These are phyloP conservation scores for Porphyrellus cyaneotinctus DNA, from an alignment of 768 basidiomycete genomes.

Conservation along the genomic window DNA sequence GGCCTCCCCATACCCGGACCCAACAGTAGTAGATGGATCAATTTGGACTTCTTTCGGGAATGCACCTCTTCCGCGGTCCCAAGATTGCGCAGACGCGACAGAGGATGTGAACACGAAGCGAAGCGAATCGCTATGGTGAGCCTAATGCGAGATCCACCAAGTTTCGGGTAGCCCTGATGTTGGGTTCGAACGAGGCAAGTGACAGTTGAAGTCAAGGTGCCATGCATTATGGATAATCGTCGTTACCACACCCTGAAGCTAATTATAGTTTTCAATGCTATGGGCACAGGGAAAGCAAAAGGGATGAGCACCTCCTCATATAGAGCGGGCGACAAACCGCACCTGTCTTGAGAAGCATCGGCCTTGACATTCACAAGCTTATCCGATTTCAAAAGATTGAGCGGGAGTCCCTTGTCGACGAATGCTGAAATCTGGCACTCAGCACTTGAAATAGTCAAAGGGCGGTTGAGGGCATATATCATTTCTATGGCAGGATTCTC, in stretches of 20 bases:
- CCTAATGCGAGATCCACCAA: constrained; percentile 33
- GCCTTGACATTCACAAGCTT: neutral
- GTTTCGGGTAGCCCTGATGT: constrained; percentile 32
- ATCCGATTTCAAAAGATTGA: neutral
- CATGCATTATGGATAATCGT: neutral
- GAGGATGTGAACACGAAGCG: constrained; percentile 29
- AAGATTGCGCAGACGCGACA: constrained; percentile 15
- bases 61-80: constrained; percentile 18
- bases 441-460: constrained; percentile 1
- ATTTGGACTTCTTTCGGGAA: constrained; percentile 33
- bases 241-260: neutral
- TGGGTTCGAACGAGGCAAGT: constrained; percentile 30
- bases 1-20: constrained; percentile 35
- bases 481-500: neutral
- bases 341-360: neutral
- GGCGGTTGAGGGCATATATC: constrained; percentile 28
- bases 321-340: neutral
- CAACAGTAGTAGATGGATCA: constrained; percentile 27
- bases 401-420: neutral
- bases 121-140: constrained; percentile 13
- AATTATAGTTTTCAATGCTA: neutral
- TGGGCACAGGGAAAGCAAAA: neutral
- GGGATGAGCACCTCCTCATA: neutral
- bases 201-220: constrained; percentile 21
- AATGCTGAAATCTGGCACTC: neutral